Conservation (phyloP, 352 stramenopile species). For the Pythium aphanidermatum region DNA sequence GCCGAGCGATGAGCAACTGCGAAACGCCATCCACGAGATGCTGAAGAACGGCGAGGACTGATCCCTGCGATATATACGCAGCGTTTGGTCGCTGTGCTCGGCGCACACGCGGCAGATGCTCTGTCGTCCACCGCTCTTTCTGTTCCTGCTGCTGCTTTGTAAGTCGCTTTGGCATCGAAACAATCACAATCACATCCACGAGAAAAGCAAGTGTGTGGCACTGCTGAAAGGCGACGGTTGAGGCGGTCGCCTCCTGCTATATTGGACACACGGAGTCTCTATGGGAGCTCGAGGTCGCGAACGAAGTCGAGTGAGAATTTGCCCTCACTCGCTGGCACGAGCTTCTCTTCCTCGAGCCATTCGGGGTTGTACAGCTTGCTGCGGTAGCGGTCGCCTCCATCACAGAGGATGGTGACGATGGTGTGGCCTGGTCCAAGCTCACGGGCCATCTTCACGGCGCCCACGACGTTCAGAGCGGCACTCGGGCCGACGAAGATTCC, state of each 20-base stretch:
- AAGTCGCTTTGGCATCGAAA: not conserved
- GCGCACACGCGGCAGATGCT: conserved; percentile 14
- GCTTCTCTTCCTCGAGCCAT: conserved; percentile 57
- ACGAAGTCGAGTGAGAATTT: conserved; percentile 23
- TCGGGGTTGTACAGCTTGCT: conserved; percentile 79
- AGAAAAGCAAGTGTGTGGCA: not conserved
- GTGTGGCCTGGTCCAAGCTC: conserved; percentile 59
- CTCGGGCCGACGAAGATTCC: conserved; percentile 90
- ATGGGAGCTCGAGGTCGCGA: conserved; percentile 6
- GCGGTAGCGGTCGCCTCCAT: conserved; percentile 71
- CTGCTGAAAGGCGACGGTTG: not conserved
- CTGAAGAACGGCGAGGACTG: conserved; percentile 34
- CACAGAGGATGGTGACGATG: conserved; percentile 78
- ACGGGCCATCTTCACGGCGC: conserved; percentile 75
- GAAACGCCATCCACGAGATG: conserved; percentile 45
- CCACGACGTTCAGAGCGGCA: conserved; percentile 69
- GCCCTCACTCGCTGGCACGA: conserved; percentile 21
- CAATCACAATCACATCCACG: not conserved
- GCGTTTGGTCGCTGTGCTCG: conserved; percentile 31
- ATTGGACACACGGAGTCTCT: not conserved
- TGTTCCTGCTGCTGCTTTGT: conserved; percentile 14
- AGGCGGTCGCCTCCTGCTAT: no score
- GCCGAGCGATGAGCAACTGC: conserved; percentile 39
- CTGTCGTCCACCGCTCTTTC: conserved; percentile 6
- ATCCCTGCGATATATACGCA: conserved; percentile 23